A percentile compares a stretch with the other conserved stretches of the same genome.
phyloP scores from a whole-genome alignment of 495 filamentous ascomycete species.

The Aspergillus saccharolyticus region DNA sequence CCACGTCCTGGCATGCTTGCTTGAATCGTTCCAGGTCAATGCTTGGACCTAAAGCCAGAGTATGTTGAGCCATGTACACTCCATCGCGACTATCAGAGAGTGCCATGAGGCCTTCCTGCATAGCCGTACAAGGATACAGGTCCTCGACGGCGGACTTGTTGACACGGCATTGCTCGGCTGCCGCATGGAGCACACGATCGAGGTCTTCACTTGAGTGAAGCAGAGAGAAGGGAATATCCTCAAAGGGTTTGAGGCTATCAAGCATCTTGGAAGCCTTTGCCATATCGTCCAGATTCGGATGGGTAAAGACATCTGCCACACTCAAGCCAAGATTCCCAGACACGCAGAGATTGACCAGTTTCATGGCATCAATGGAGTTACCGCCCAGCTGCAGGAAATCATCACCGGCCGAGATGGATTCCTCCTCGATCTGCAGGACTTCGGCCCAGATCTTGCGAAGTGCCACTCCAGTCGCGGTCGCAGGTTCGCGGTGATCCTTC shows the following conservation, averaged over 20 bases:
- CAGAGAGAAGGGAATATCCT: constrained; percentile 8
- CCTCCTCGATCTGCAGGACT: constrained; percentile 26
- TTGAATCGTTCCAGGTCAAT: constrained; percentile 31
- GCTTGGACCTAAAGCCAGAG: constrained; percentile 21
- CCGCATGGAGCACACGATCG: constrained; percentile 1
- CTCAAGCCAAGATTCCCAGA: constrained; percentile 25
- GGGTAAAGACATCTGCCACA: constrained; percentile 32
- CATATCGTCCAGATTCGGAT: constrained; percentile 34
- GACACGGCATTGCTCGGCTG: constrained; percentile 10
- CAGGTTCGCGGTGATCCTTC: constrained; percentile 9
- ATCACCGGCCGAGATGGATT: constrained; percentile 36
- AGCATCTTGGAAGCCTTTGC: constrained; percentile 9
- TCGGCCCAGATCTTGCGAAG: constrained; percentile 33
- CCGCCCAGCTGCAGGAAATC: constrained; percentile 50
- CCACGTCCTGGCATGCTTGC: constrained; percentile 34
- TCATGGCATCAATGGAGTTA: constrained; percentile 54
- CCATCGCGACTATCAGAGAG: constrained; percentile 31
- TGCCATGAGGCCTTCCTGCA: constrained; percentile 56
- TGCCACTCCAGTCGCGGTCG: constrained; percentile 18
- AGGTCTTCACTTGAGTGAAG: not conserved
- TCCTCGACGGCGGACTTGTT: constrained; percentile 7
- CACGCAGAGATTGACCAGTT: constrained; percentile 12
- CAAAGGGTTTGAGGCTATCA: not conserved
- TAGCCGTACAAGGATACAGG: constrained; percentile 45
- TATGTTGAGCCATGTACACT: constrained; percentile 30